Base-by-base conservation (phyloP, 169 alveolate species). In the Plasmodium blacklocki region DNA sequence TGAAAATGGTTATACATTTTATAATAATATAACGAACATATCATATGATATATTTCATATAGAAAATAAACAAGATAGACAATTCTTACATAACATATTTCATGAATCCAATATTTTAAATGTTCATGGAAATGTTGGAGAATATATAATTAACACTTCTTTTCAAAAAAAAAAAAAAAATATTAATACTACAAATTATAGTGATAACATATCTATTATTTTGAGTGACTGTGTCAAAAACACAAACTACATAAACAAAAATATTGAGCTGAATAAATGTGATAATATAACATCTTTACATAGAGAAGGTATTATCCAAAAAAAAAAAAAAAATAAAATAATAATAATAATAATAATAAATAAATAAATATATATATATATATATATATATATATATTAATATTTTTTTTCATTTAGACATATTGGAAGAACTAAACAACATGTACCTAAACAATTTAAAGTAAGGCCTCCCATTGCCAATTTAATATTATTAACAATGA, bases 41-140 rank as follows among this genome's bases (percentile, higher is more conserved):
- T n/a, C 64, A 12, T 76, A 76, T 23, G 60, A 26, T 6, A 54
- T 68, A 21, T 76, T 76, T 76, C 78, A 76, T 59, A 18, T 76
- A 2, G 68, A 76, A 32, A 76, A 63, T 56, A 76, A 76, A 64
- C 71, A 56, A 14, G 89, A 76, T 66, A 29, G 89, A 4, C 54
- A 64, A 11, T 76, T 76, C 59, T 21, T 76, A 9, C 75, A 71
- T 12, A 64, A 39, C 8, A n/a, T 76, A 15, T 63, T 59, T 64
- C 14, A 64, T 43, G 29, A 68, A n/a, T 52, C 63, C 32, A 76
- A 63, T 63, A 32, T 76, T 6, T 52, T 76, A 50, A 64, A 68
- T 29, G 60, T 76, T 6, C n/a, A 76, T 66, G 89, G 89, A 19
- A 76, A 76, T 54, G 78, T 76, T 7, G 89, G 89, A 0, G 89